Evolutionary conservation across 2,329 filamentous ascomycete genomes (phyloP).

Genomic region (Paraconiothyrium sp.): DNA sequence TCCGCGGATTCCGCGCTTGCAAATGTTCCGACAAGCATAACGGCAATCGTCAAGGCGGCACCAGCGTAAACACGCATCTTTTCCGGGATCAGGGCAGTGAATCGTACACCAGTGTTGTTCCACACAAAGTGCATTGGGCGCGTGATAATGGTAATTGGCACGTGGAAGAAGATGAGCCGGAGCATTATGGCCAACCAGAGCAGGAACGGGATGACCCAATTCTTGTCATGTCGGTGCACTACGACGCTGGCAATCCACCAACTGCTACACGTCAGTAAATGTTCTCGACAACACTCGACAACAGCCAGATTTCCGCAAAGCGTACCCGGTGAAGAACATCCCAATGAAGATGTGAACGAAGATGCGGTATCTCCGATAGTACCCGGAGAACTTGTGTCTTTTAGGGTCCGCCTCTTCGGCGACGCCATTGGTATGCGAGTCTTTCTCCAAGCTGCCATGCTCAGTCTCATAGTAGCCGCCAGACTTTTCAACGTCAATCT

Average conservation of each 20-base stretch:
- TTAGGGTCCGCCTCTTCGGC: conserved; percentile 42
- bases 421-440: conserved; percentile 24
- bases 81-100: conserved; percentile 71
- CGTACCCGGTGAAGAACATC: conserved; percentile 63
- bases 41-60: conserved; percentile 70
- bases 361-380: conserved; percentile 53
- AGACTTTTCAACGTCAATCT: conserved; percentile 46
- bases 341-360: conserved; percentile 54
- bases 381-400: conserved; percentile 43
- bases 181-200: conserved; percentile 79
- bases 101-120: conserved; percentile 68
- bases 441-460: conserved; percentile 53
- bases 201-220: conserved; percentile 87
- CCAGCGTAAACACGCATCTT: conserved; percentile 71
- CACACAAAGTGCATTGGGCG: conserved; percentile 74
- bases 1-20: conserved; percentile 74
- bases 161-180: conserved; percentile 77
- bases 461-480: conserved; percentile 51
- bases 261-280: conserved; percentile 45
- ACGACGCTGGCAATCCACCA: conserved; percentile 83
- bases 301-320: conserved; percentile 4
- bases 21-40: conserved; percentile 82
- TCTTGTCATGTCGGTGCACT: conserved; percentile 75
- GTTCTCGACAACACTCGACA: neutral
- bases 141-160: conserved; percentile 73